Percentiles rank a stretch among this genome's conserved stretches.
phyloP scores from a whole-genome alignment of 768 basidiomycete genomes.

The Lyophyllum shimeji region DNA sequence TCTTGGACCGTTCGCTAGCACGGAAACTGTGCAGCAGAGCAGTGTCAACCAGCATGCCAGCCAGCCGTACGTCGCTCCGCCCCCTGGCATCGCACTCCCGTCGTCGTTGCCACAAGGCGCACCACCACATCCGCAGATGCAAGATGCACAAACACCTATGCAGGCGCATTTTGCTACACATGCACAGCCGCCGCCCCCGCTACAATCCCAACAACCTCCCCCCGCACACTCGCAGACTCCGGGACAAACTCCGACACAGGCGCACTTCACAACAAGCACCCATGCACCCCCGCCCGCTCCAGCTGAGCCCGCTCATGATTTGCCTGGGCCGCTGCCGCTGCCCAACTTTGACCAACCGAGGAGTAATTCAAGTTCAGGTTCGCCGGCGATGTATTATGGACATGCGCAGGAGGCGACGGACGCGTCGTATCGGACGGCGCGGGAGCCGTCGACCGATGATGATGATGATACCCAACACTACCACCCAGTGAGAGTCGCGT shows the following conservation, averaged over 20 bases:
- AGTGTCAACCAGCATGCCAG: not conserved
- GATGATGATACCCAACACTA: not conserved
- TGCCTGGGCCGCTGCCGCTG: not conserved
- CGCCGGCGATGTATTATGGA: slow-evolving; percentile 3
- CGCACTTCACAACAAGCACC: no score
- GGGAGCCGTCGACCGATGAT: slow-evolving; percentile 15
- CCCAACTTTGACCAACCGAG: not conserved
- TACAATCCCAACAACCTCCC: not conserved
- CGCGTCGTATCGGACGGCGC: slow-evolving; percentile 22
- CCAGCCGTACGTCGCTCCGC: no score
- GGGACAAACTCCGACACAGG: not conserved
- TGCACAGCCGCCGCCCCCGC: not conserved
- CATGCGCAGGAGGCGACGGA: slow-evolving; percentile 23
- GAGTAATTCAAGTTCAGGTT: no score
- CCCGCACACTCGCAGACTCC: not conserved
- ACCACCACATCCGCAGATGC: not conserved
- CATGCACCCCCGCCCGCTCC: not conserved
- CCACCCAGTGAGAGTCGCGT: not conserved
- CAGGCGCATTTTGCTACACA: no score
- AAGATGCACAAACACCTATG: not conserved
- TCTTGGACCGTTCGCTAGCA: not conserved
- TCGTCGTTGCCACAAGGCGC: not conserved
- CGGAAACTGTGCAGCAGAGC: not conserved
- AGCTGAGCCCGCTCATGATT: not conserved
- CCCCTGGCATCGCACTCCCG: not conserved